These are phyloP conservation scores for Ensete glaucum DNA, from an alignment of 176 grass and related monocot genomes.

Conservation along the genomic window DNA sequence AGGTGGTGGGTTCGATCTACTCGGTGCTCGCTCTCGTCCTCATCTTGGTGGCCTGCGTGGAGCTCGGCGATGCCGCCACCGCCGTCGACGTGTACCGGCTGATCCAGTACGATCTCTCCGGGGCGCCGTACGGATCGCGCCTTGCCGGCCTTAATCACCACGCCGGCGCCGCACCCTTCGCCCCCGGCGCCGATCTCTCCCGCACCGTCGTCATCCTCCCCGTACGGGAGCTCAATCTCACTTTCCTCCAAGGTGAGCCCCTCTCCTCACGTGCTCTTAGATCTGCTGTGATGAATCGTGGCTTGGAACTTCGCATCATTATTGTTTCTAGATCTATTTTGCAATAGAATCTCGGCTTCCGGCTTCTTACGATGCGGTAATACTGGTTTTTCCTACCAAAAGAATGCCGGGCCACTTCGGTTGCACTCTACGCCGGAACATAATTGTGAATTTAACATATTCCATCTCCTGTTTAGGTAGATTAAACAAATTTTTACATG, in stretches of 20 bases:
- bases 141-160: conserved; percentile 58
- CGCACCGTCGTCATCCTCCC: conserved; percentile 61
- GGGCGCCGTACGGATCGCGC: conserved; percentile 58
- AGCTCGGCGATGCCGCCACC: conserved; percentile 75
- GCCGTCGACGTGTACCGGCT: conserved; percentile 87
- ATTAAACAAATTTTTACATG: neutral
- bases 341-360: neutral
- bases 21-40: conserved; percentile 52
- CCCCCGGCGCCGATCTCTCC: conserved; percentile 66
- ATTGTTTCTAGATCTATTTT: too few species aligned
- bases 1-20: conserved; percentile 17
- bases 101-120: conserved; percentile 95
- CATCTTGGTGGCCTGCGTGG: conserved; percentile 71
- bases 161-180: conserved; percentile 46
- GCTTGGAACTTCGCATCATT: neutral
- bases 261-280: too few species aligned
- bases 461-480: neutral
- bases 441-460: neutral
- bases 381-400: neutral
- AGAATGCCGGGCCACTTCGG: neutral
- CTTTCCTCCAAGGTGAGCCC: conserved; percentile 64
- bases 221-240: conserved; percentile 62
- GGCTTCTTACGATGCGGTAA: neutral
- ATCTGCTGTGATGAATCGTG: too few species aligned
- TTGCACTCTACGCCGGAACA: neutral